Base-by-base conservation (phyloP, 805 yeast species). In the Starmerella stellata region DNA sequence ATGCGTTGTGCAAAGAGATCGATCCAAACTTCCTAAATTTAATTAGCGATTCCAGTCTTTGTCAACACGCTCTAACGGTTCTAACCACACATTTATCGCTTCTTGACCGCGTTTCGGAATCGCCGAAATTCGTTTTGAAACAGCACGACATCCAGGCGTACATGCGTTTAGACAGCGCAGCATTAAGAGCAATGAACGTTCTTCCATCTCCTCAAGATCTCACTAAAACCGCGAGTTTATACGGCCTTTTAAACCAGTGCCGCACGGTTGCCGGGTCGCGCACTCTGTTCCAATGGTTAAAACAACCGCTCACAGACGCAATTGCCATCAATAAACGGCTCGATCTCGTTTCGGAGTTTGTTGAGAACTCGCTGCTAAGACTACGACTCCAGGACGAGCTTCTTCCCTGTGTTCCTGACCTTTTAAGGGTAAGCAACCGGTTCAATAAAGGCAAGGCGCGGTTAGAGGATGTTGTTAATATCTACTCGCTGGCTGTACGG, bases 141-240 rank as follows among this genome's bases (percentile, higher is more conserved):
- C 68, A 69, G 46, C 87, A 85, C 56, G 74, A 75, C 41, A 64
- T 87, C 36, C 63, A 71, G n/a, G 74, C 78, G 46, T 85, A 66
- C 56, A 81, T 90, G 93, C 78, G 80, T 52, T 66, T 90, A 36
- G 99, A 90, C 54, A 72, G 87, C 4, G 74, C 95, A 1, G 93
- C 96, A 0, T 72, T 85, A 38, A 74, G 74, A 41, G 93, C 96
- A 0, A 63, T 90, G 43, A 87, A 87, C 53, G 63, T 90, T 21
- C 81, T 85, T 60, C 93, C 95, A 9, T 57, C 63, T 3, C 59
- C 64, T 5, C 52, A 63, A 20, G 68, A 63, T 39, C 64, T 65
- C 18, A 52, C 62, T 3, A 67, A 70, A 44, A 56, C 72, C 0
- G 60, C 63, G 63, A 78, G 92, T 8, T 59, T 90, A 31, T 85